A percentile compares a stretch with the other conserved stretches of the same genome.
phyloP scores from a whole-genome alignment of 2,329 filamentous ascomycete species.

The Botryosphaeria dothidea region DNA sequence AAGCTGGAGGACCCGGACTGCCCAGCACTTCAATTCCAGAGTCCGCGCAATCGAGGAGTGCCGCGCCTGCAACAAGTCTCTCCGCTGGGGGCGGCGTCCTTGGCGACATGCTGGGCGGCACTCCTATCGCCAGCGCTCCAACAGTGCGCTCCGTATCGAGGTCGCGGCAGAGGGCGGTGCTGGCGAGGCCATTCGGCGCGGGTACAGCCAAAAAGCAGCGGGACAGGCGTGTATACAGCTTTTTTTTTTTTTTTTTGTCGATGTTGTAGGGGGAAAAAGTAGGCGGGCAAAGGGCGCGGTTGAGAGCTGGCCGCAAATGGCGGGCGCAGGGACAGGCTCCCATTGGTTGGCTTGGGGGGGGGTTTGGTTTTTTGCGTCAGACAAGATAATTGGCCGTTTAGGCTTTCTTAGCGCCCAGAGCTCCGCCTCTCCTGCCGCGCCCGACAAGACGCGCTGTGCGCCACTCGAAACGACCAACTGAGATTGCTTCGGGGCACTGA shows the following conservation, averaged over 20 bases:
- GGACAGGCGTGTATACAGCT: not conserved
- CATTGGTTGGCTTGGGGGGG: not conserved
- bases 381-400: constrained; percentile 9
- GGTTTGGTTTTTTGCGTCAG: not conserved
- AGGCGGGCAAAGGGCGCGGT: not conserved
- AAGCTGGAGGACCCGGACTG: not conserved
- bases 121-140: not conserved
- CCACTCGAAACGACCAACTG: constrained; percentile 3
- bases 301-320: not conserved
- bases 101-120: constrained; percentile 6
- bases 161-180: not conserved
- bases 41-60: constrained; percentile 3
- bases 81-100: constrained; percentile 11
- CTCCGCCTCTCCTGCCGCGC: constrained; percentile 14
- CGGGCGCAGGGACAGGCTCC: not conserved
- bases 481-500: not conserved
- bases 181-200: not conserved
- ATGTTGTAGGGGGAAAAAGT: not conserved
- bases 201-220: too few relatives aligned
- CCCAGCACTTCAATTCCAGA: constrained; percentile 2
- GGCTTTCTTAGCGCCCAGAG: constrained; percentile 7
- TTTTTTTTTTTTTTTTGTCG: not conserved
- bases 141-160: not conserved
- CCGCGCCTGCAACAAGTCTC: constrained; percentile 4
- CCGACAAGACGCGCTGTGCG: constrained; percentile 8